Base-by-base conservation (phyloP, 106 monocot species). In the Dioscorea dumetorum region DNA sequence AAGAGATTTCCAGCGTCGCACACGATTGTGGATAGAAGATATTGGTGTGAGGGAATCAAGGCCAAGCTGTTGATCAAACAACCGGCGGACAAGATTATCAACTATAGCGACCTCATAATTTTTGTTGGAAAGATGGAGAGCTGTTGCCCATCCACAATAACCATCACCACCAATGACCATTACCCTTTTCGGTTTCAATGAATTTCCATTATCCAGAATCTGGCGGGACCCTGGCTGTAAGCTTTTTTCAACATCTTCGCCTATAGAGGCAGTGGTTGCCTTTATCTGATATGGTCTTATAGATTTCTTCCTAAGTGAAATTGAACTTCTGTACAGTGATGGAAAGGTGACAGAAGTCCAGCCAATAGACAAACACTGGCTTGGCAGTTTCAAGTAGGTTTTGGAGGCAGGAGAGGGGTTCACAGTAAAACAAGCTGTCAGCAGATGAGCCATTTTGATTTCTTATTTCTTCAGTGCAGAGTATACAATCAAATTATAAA, bases 101-200 rank as follows among this genome's bases (percentile, higher is more conserved):
- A 95, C 88, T 34, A 95, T 78, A 32, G 91, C 83, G 20, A 95
- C 95, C 50, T 95, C 88, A 76, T 95, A 95, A 17, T 84, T 84
- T 64, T 82, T 91, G 28, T 86, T 95, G 21, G 95, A 95, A 63
- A 95, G 95, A 72, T 95, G 91, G 69, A 95, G 91, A 5, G 91
- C 88, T 13, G 91, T 95, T 19, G 95, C 91, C 95, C 95, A 95
- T 4, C 95, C 95, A 67, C 95, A 95, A 76, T 91, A 95, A 1
- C 95, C 95, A 78, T 95, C 95, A 28, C 95, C 95, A 62, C 95
- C 95, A 50, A 95, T 91, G 41, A 95, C 78, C 95, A 95, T 95
- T 6, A 95, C 95, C 74, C 71, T 91, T 70, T 80, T 85, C 18
- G 71, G 72, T 61, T 95, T 86, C 33, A 80, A 75, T 49, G 67